These are phyloP conservation scores for Fusarium staphyleae DNA, from an alignment of 2,329 filamentous ascomycete species.

Conservation along the genomic window DNA sequence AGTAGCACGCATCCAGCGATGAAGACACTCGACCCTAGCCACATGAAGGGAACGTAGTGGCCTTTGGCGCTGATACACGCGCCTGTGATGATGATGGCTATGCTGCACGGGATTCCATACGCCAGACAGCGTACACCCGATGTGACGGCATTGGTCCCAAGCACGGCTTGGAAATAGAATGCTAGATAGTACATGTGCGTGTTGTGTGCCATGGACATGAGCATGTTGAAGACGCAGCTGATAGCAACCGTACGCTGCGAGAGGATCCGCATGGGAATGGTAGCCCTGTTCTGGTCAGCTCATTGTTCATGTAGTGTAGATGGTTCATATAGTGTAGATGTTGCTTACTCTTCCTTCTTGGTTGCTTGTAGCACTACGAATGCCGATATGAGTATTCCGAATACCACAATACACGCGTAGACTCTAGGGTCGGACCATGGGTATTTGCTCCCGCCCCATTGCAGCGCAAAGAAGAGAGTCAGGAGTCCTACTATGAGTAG, in stretches of 20 bases:
- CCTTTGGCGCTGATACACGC: conserved; percentile 5
- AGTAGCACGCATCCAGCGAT: conserved; percentile 14
- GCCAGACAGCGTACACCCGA: conserved; percentile 14
- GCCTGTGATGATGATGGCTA: conserved; percentile 19
- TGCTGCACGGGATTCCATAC: background rate
- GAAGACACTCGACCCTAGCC: conserved; percentile 20
- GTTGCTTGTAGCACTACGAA: conserved; percentile 1
- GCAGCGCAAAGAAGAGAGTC: conserved; percentile 13
- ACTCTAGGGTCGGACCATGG: conserved; percentile 12
- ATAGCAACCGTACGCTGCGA: conserved; percentile 14
- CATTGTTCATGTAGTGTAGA: too few relatives aligned
- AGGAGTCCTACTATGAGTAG: conserved; percentile 15
- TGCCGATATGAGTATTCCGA: conserved; percentile 3
- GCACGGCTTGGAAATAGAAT: conserved; percentile 21
- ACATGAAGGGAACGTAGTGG: conserved; percentile 33
- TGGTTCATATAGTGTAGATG: too few relatives aligned
- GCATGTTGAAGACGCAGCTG: conserved; percentile 20
- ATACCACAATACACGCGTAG: conserved; percentile 7
- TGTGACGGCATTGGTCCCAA: conserved; percentile 10
- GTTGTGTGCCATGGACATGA: conserved; percentile 25
- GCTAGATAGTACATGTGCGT: conserved; percentile 23
- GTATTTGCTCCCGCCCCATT: conserved; percentile 18
- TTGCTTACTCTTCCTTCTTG: conserved; percentile 14
- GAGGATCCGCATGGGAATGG: conserved; percentile 8
- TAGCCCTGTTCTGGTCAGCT: conserved; percentile 11